Conservation (phyloP, 1,284 basidiomycete genomes). For the Coniferiporia weirii region DNA sequence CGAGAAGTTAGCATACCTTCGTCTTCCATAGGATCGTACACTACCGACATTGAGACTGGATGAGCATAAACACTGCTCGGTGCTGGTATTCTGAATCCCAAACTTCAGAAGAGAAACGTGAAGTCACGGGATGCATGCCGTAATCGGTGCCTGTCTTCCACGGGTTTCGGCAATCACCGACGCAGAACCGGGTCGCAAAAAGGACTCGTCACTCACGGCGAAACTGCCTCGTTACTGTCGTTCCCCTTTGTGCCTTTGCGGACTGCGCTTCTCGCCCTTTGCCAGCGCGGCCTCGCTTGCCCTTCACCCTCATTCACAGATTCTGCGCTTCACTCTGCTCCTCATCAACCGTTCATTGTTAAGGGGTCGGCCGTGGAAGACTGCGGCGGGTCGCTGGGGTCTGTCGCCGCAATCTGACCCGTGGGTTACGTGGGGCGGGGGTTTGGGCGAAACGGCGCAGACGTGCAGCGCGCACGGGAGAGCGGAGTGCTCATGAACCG, state of each 20-base stretch:
- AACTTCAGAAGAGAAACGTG: neutral
- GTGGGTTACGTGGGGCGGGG: no score
- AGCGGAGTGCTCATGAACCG: slow-evolving; percentile 3
- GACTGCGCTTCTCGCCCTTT: no score
- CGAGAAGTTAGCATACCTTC: no score
- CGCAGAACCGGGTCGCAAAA: neutral
- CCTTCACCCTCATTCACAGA: no score
- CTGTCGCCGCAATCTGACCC: no score
- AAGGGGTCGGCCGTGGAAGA: no score
- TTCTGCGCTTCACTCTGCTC: no score
- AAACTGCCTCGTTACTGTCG: slow-evolving; percentile 8
- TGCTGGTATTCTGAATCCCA: neutral
- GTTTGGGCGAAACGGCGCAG: neutral
- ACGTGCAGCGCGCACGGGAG: neutral
- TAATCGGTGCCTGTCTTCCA: neutral
- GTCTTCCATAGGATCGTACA: no score
- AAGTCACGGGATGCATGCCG: neutral
- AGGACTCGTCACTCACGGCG: neutral
- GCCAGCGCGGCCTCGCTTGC: neutral
- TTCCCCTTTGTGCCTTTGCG: neutral
- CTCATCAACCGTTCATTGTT: no score
- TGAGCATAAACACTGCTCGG: no score
- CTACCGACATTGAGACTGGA: no score
- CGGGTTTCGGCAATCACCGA: neutral
- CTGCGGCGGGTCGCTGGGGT: no score